phyloP scores from a whole-genome alignment of 257 asterid species.

The Primulina tabacum region DNA sequence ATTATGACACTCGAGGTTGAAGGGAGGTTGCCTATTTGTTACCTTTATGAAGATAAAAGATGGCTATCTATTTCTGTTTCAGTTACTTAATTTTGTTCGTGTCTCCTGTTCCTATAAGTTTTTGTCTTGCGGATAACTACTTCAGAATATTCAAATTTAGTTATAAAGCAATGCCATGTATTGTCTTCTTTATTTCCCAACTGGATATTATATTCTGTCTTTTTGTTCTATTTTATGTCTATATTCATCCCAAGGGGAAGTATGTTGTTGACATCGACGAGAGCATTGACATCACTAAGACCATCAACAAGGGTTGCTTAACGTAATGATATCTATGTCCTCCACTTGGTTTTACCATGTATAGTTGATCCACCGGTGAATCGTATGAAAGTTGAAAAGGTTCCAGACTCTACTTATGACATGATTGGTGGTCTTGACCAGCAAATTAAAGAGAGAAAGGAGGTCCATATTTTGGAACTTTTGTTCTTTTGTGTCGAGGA shows the following conservation, averaged over 20 bases:
- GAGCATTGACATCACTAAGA: constrained; percentile 49
- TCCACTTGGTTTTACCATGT: constrained; percentile 52
- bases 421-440: constrained; percentile 89
- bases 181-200: neutral
- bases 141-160: neutral
- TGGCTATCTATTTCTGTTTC: neutral
- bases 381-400: constrained; percentile 64
- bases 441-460: constrained; percentile 94
- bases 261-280: constrained; percentile 58
- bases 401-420: constrained; percentile 61
- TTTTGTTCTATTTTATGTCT: constrained; percentile 22
- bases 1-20: neutral
- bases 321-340: constrained; percentile 54
- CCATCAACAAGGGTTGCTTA: constrained; percentile 63
- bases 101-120: neutral
- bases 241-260: constrained; percentile 88
- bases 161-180: neutral
- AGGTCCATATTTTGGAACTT: constrained; percentile 36
- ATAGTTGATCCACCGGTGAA: constrained; percentile 60
- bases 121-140: neutral
- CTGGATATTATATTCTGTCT: constrained; percentile 5
- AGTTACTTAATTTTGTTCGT: neutral
- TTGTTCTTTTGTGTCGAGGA: constrained; percentile 12
- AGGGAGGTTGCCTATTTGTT: neutral
- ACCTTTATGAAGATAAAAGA: neutral